Conservation (phyloP, 148 eudicot species). For the Nepenthes mirabilis region DNA sequence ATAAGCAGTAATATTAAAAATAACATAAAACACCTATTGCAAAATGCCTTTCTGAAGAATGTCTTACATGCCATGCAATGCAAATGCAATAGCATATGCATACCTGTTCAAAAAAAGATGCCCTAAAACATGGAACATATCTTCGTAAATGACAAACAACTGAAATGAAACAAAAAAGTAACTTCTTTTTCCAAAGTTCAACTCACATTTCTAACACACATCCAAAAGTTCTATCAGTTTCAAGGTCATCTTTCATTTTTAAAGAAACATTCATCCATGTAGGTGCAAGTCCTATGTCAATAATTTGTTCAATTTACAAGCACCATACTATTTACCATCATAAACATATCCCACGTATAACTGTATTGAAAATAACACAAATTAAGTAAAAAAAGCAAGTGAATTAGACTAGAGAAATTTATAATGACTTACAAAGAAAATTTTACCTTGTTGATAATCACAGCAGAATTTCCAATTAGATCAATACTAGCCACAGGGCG, state of each 20-base stretch:
- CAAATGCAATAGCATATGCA: constrained; percentile 96
- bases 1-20: no score
- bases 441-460: constrained; percentile 10
- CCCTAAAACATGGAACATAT: neutral
- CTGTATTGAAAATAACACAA: neutral
- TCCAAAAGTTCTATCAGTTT: constrained; percentile 75
- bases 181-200: neutral
- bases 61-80: constrained; percentile 88
- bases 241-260: constrained; percentile 79
- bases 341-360: neutral
- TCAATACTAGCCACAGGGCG: constrained; percentile 89
- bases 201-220: constrained; percentile 80
- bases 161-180: neutral
- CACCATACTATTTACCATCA: neutral
- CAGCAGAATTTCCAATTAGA: constrained; percentile 58
- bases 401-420: constrained; percentile 13
- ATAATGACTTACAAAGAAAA: constrained; percentile 62
- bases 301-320: neutral
- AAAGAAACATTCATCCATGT: constrained; percentile 94
- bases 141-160: neutral
- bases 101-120: constrained; percentile 36
- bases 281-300: constrained; percentile 48
- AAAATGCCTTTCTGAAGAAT: constrained; percentile 82
- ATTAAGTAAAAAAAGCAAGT: constrained; percentile 2
- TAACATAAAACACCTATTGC: constrained; percentile 52